Evolutionary conservation across 2,329 filamentous ascomycete genomes (phyloP).

Genomic region (Diplodia corticola): DNA sequence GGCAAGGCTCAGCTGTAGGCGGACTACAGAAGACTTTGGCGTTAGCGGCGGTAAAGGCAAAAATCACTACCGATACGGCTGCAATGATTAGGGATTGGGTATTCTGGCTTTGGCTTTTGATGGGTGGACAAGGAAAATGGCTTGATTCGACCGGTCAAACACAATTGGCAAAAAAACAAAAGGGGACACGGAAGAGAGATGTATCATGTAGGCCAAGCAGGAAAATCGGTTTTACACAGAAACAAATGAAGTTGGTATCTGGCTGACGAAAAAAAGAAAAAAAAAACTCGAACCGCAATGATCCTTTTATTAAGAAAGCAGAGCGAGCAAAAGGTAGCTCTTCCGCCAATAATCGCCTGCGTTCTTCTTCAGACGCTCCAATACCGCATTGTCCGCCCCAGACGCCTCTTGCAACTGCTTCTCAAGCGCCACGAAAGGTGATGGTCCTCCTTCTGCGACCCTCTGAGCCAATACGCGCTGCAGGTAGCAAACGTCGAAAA

Average conservation of each 20-base stretch:
- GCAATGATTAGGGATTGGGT: too few species aligned
- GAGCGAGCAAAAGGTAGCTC: conserved; percentile 77
- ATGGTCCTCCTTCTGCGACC: background rate
- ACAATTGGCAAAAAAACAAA: background rate
- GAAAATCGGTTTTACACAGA: background rate
- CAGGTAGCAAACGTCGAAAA: conserved; percentile 49
- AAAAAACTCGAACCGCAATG: background rate
- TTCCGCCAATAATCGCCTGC: conserved; percentile 80
- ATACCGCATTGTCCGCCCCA: conserved; percentile 50
- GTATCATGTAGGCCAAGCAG: background rate
- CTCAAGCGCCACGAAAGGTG: conserved; percentile 21
- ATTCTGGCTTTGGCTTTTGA: background rate
- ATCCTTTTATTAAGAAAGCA: conserved; percentile 55
- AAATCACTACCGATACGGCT: background rate
- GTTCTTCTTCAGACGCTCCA: conserved; percentile 60
- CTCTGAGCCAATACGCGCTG: conserved; percentile 32
- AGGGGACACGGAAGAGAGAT: background rate
- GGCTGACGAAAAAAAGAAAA: too few species aligned
- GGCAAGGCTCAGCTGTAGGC: background rate
- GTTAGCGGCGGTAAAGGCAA: background rate
- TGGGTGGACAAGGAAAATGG: background rate
- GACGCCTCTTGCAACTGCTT: conserved; percentile 51
- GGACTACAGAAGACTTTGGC: background rate
- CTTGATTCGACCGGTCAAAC: background rate
- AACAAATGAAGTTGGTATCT: too few species aligned